These are phyloP conservation scores for Lactarius deliciosus DNA, from an alignment of 768 basidiomycete species.

Conservation along the genomic window DNA sequence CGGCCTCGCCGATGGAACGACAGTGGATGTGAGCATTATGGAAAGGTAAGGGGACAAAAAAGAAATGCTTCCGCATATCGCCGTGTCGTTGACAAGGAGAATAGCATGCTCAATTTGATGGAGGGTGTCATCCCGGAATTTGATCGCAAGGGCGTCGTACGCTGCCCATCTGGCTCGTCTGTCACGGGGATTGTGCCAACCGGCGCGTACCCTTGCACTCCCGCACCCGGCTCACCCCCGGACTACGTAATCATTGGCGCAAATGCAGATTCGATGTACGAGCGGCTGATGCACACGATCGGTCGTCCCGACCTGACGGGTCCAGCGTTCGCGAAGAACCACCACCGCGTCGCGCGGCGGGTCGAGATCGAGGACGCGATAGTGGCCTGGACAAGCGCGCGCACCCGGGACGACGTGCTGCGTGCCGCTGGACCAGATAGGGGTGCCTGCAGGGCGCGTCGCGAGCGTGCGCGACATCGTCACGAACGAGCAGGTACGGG, in stretches of 20 bases:
- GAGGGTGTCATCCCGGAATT: slow-evolving; percentile 76
- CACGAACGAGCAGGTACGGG: slow-evolving; percentile 53
- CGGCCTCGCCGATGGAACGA: slow-evolving; percentile 44
- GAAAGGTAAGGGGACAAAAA: slow-evolving; percentile 50
- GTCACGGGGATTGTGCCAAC: slow-evolving; percentile 76
- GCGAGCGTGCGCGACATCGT: slow-evolving; percentile 62
- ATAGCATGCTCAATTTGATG: slow-evolving; percentile 74
- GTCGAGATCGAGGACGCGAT: slow-evolving; percentile 62
- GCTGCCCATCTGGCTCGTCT: slow-evolving; percentile 72
- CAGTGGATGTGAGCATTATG: slow-evolving; percentile 74
- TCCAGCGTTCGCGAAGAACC: slow-evolving; percentile 47
- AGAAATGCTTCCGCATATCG: neutral
- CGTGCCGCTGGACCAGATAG: slow-evolving; percentile 47
- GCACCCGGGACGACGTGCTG: slow-evolving; percentile 54
- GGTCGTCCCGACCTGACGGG: slow-evolving; percentile 59
- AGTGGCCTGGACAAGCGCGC: slow-evolving; percentile 53
- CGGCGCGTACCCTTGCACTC: slow-evolving; percentile 68
- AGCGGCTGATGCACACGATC: slow-evolving; percentile 61
- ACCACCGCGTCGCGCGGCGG: slow-evolving; percentile 44
- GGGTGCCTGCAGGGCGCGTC: slow-evolving; percentile 66
- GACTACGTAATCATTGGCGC: slow-evolving; percentile 67
- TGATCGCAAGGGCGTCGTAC: slow-evolving; percentile 68
- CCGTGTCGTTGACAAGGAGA: neutral
- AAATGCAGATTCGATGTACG: slow-evolving; percentile 70
- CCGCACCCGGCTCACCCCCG: slow-evolving; percentile 44